Evolutionary conservation across 2,329 filamentous ascomycete genomes (phyloP), one percentile per base, ranked within the genome.

Genomic region (Lecanicillium sp.): DNA sequence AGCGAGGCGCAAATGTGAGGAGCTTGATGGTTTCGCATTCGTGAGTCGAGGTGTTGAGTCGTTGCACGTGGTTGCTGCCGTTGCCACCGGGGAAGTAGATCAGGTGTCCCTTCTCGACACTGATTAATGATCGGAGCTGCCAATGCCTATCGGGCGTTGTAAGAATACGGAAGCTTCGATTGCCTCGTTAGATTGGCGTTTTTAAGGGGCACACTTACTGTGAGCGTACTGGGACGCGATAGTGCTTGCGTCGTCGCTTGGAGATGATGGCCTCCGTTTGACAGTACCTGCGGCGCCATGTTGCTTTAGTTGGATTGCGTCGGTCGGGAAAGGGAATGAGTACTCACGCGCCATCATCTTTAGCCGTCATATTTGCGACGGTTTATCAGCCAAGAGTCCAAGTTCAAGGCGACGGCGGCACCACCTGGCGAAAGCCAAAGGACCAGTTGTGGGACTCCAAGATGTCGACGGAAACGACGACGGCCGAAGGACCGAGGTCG

Each of bases 61-160:
- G 73, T 52, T 83, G 82, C 37, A 87, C 63, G 43, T 74, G 66
- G 35, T 68, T 65, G 48, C 82, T 77, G 45, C 87, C 79, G 52
- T 71, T 66, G 41, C 84, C 83, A 48, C 80, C 80, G 27, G 89
- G 88, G 53, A 94, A 94, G 68, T 94, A 96, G 48, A 97, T 72
- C 49, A 81, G 66, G 59, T 89, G 77, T 31, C 79, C 72, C 53
- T 85, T 78, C 48, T 87, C 81, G 18, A 81, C 83, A 59, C 86
- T 90, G 56, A 97, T 84, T 49, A 94, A 81, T 50, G 94, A 90
- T 40, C 90, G 86, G 33, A 98, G 72, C 64, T 92, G 86, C 80
- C 84, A 89, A 63, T 92, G 86, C 49, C 84, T 89, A 52, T 20
- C 44, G n/a, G n/a, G n/a, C n/a, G n/a, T n/a, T n/a, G n/a, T n/a